Evolutionary conservation across 345 rosid species (phyloP).

Genomic region (Cardamine chenopodiifolia): DNA sequence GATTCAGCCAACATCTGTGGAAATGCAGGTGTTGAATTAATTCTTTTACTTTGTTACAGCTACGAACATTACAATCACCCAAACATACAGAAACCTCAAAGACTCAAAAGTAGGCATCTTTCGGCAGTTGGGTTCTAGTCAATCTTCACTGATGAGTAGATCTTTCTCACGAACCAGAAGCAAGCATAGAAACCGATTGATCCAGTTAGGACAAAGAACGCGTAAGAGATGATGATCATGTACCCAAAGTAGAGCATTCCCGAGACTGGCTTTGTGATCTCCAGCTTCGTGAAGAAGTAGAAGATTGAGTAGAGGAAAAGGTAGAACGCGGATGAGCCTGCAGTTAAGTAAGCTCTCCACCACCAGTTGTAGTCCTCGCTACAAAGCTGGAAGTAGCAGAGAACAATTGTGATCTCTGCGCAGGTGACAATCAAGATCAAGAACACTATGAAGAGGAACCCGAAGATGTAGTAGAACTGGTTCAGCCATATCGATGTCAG

Average conservation of each 20-base stretch:
- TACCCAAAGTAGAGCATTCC: constrained; percentile 94
- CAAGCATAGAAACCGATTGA: constrained; percentile 96
- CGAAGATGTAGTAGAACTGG: constrained; percentile 98
- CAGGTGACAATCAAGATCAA: constrained; percentile 84
- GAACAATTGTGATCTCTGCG: constrained; percentile 90
- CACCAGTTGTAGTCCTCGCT: constrained; percentile 98
- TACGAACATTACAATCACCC: constrained; percentile 36
- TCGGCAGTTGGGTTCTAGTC: constrained; percentile 55
- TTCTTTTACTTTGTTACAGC: constrained; percentile 40
- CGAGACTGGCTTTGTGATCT: constrained; percentile 84
- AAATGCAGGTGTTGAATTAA: constrained; percentile 25
- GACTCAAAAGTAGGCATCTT: constrained; percentile 38
- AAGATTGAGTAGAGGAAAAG: constrained; percentile 94
- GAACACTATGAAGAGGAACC: constrained; percentile 95
- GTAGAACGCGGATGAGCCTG: constrained; percentile 93
- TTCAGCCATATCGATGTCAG: constrained; percentile 97
- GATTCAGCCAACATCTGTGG: constrained; percentile 31
- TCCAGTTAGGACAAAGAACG: constrained; percentile 93
- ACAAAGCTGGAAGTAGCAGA: constrained; percentile 97
- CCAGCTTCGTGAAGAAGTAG: constrained; percentile 96
- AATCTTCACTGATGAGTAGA: constrained; percentile 91
- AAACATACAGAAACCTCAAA: constrained; percentile 42
- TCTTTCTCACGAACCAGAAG: constrained; percentile 96
- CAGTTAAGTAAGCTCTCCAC: constrained; percentile 98
- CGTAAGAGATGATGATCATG: constrained; percentile 83